Conservation (phyloP, 208 protist species). For the Acanthamoeba castellanii region DNA sequence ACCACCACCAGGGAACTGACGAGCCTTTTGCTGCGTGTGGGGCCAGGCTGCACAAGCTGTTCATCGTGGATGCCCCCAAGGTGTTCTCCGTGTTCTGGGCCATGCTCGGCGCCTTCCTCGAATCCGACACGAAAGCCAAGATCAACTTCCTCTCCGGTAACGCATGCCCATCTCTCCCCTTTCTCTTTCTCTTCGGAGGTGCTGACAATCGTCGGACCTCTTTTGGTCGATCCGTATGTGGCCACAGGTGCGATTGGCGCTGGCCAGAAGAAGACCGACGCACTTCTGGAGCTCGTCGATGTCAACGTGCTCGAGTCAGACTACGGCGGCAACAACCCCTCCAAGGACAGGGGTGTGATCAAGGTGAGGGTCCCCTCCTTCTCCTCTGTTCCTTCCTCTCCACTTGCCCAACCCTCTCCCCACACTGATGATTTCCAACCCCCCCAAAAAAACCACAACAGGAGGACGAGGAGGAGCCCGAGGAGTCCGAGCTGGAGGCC, state of each 20-base stretch:
- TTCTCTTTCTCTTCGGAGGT: neutral
- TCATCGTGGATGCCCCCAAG: conserved; percentile 39
- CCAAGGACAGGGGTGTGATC: conserved; percentile 28
- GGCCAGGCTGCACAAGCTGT: conserved; percentile 13
- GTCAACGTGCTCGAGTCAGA: neutral
- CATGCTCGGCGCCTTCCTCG: conserved; percentile 60
- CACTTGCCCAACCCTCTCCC: neutral
- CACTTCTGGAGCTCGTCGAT: conserved; percentile 9
- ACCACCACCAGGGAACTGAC: neutral
- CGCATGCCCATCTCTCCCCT: neutral
- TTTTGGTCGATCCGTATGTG: neutral
- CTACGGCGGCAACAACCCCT: conserved; percentile 47
- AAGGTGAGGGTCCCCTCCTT: neutral
- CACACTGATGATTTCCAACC: neutral
- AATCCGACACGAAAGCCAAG: conserved; percentile 39
- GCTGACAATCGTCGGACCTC: neutral
- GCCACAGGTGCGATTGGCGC: neutral
- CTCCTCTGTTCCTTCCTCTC: neutral
- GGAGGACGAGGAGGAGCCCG: conserved; percentile 25
- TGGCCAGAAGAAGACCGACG: conserved; percentile 44
- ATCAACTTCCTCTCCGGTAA: conserved; percentile 46
- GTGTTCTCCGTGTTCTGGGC: conserved; percentile 58
- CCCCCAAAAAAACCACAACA: neutral
- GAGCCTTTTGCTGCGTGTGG: neutral
- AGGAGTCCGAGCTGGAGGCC: neutral